Evolutionary conservation across 148 eudicot genomes (phyloP).

Genomic region (Silene latifolia): DNA sequence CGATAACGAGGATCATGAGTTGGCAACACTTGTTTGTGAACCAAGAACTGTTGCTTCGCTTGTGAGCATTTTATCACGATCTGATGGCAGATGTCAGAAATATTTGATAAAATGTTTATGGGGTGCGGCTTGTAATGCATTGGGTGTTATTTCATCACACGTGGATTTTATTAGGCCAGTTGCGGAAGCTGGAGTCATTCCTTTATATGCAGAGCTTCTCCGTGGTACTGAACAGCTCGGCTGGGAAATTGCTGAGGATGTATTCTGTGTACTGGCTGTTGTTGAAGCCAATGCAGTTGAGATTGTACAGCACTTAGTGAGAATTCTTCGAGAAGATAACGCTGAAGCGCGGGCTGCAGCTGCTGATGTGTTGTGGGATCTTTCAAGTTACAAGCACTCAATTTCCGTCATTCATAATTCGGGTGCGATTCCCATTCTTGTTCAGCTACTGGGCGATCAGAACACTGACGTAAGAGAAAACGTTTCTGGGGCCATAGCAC

Average conservation of each 20-base stretch:
- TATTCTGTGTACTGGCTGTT: slow-evolving; percentile 45
- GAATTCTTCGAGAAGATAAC: slow-evolving; percentile 37
- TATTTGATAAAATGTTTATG: slow-evolving; percentile 45
- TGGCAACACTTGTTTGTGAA: slow-evolving; percentile 35
- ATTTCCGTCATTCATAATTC: slow-evolving; percentile 31
- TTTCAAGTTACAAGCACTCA: slow-evolving; percentile 38
- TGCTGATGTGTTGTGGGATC: slow-evolving; percentile 49
- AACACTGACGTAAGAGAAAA: slow-evolving; percentile 35
- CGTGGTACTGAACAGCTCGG: slow-evolving; percentile 39
- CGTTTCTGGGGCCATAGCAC: slow-evolving; percentile 46
- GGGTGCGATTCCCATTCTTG: slow-evolving; percentile 43
- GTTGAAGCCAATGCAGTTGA: slow-evolving; percentile 37
- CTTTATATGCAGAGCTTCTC: slow-evolving; percentile 50
- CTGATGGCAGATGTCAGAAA: slow-evolving; percentile 31
- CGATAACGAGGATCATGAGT: slow-evolving; percentile 37
- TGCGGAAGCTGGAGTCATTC: slow-evolving; percentile 48
- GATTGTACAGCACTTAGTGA: slow-evolving; percentile 39
- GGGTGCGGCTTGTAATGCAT: slow-evolving; percentile 45
- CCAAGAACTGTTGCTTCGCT: slow-evolving; percentile 41
- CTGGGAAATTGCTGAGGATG: slow-evolving; percentile 56
- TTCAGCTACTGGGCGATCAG: slow-evolving; percentile 37
- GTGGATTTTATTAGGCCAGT: slow-evolving; percentile 46
- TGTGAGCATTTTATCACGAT: slow-evolving; percentile 32
- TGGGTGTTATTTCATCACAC: slow-evolving; percentile 58
- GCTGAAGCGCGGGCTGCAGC: slow-evolving; percentile 42